Conservation (phyloP, 2,329 filamentous ascomycete species). For the Tricladium varicosporioides region DNA sequence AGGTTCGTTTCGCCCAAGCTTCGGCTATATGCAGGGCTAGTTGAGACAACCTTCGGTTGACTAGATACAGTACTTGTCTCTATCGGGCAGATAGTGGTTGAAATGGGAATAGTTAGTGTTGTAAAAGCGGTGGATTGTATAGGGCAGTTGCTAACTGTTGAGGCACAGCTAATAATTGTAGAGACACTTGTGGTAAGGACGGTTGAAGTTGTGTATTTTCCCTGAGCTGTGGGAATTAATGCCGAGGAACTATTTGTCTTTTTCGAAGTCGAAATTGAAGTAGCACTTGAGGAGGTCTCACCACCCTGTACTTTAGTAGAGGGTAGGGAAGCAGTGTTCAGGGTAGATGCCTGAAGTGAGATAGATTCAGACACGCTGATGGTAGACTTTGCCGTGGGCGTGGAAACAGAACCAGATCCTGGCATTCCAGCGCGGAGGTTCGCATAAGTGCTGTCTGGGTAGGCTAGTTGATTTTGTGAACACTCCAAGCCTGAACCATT, state of each 20-base stretch:
- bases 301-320: background rate
- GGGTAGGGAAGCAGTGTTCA: background rate
- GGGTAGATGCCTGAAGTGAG: too few relatives aligned
- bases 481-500: background rate
- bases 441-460: background rate
- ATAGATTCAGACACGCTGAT: too few relatives aligned
- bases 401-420: background rate
- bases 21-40: too few relatives aligned
- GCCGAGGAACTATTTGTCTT: too few relatives aligned
- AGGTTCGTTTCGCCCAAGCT: too few relatives aligned
- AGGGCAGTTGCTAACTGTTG: background rate
- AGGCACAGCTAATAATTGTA: background rate
- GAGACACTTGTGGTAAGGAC: background rate
- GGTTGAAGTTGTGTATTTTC: background rate
- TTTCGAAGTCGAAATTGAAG: background rate
- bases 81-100: background rate
- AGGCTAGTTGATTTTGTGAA: conserved; percentile 1
- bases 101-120: background rate
- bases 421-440: conserved; percentile 4
- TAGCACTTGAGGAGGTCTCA: background rate
- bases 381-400: background rate
- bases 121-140: background rate
- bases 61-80: background rate
- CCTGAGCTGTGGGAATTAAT: too few relatives aligned
- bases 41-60: conserved; percentile 1